A percentile compares a stretch with the other conserved stretches of the same genome.
Evolutionary conservation across 768 basidiomycete species (phyloP).

Genomic region (Epithele typhae): DNA sequence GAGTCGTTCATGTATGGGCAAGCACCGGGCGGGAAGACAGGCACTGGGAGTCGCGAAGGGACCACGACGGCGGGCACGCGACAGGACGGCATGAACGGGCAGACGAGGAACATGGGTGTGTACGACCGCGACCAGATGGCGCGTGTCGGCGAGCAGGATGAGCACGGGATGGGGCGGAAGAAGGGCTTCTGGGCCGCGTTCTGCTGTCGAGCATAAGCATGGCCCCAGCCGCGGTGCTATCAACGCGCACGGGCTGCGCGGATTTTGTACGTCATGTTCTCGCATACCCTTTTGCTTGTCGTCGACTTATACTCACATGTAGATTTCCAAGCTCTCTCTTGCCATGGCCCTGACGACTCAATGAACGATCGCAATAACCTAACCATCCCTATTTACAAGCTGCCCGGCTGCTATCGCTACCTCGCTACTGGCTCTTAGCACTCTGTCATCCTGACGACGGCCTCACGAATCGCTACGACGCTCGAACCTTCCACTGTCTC

Average conservation of each 20-base stretch:
- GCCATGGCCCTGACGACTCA: slow-evolving; percentile 17
- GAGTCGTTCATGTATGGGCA: slow-evolving; percentile 66
- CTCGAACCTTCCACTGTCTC: no score
- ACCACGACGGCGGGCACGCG: slow-evolving; percentile 39
- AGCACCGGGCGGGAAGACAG: slow-evolving; percentile 39
- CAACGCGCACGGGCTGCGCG: slow-evolving; percentile 19
- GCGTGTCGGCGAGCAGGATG: slow-evolving; percentile 54
- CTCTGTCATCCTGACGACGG: slow-evolving; percentile 9
- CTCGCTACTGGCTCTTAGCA: slow-evolving; percentile 1
- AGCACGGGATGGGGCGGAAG: slow-evolving; percentile 53
- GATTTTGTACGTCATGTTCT: slow-evolving; percentile 14
- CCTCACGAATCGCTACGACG: no score
- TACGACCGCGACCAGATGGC: slow-evolving; percentile 67
- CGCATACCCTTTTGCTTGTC: background rate
- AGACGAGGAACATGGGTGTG: slow-evolving; percentile 51
- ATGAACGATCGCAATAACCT: slow-evolving; percentile 11
- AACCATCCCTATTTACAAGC: slow-evolving; percentile 2
- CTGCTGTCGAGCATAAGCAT: slow-evolving; percentile 72
- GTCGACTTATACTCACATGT: background rate
- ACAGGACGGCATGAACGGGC: slow-evolving; percentile 34
- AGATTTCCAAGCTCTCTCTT: slow-evolving; percentile 14
- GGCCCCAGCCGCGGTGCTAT: slow-evolving; percentile 9
- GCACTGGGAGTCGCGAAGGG: slow-evolving; percentile 48
- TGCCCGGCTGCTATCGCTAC: slow-evolving; percentile 3
- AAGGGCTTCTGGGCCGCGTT: slow-evolving; percentile 60